Evolutionary conservation across 306 rosid genomes (phyloP).

Genomic region (Chamaecrista fasciculata): DNA sequence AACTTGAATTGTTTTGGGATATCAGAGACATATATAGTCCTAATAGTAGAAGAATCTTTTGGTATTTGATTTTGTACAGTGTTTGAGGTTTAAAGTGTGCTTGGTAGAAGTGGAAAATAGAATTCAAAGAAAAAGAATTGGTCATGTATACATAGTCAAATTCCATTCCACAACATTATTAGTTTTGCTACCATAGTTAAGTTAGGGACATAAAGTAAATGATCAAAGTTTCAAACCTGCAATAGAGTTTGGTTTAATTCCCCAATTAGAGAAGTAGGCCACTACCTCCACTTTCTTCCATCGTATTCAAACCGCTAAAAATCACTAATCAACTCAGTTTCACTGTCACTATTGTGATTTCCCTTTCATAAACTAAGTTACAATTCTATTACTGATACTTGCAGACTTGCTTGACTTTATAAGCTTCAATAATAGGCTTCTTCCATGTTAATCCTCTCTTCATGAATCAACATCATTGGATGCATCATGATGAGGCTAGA

Average conservation of each 20-base stretch:
- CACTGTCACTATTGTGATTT: too few species aligned
- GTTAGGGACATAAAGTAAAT: neutral
- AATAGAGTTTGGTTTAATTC: neutral
- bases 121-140: neutral
- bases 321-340: too few species aligned
- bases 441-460: neutral
- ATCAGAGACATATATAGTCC: neutral
- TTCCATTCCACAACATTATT: conserved; percentile 12
- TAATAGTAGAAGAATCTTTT: conserved; percentile 2
- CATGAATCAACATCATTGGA: too few species aligned
- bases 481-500: too few species aligned
- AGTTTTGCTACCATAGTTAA: neutral
- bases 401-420: too few species aligned
- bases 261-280: too few species aligned
- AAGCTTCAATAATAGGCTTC: neutral
- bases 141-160: neutral
- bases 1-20: conserved; percentile 22
- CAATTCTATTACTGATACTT: too few species aligned
- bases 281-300: too few species aligned
- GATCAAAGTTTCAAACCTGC: neutral
- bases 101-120: neutral
- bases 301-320: too few species aligned
- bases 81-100: neutral
- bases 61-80: neutral
- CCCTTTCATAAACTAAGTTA: too few species aligned